Percentiles rank a stretch among this genome's conserved stretches.
phyloP scores from a whole-genome alignment of 805 yeast genomes.

The Pichia rugopelliculosa region DNA sequence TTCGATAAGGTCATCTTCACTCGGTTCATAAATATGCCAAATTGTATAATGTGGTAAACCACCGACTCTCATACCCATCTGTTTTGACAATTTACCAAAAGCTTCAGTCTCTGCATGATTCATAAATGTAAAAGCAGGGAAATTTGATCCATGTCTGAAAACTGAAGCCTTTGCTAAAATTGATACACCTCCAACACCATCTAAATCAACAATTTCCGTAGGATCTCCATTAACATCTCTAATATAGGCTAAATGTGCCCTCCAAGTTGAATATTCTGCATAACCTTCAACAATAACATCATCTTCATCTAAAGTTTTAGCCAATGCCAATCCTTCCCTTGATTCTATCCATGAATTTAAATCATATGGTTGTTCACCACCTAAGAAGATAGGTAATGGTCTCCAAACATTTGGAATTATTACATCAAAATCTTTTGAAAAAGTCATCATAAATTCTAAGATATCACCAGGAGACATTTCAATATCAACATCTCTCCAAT shows the following conservation, averaged over 20 bases:
- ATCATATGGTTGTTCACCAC: conserved; percentile 90
- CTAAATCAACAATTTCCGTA: conserved; percentile 59
- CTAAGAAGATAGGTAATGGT: conserved; percentile 87
- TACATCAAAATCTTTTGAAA: conserved; percentile 52
- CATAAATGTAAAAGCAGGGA: conserved; percentile 77
- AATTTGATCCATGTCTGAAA: conserved; percentile 72
- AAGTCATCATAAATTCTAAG: conserved; percentile 65
- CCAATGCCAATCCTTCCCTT: conserved; percentile 63
- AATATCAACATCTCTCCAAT: conserved; percentile 85
- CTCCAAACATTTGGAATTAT: conserved; percentile 93
- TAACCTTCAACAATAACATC: conserved; percentile 87
- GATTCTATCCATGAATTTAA: conserved; percentile 95
- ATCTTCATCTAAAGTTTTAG: conserved; percentile 59
- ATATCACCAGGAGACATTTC: conserved; percentile 77
- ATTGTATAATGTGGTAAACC: conserved; percentile 86
- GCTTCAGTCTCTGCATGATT: conserved; percentile 89
- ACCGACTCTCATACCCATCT: conserved; percentile 75
- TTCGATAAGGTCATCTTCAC: conserved; percentile 71
- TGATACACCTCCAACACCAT: conserved; percentile 86
- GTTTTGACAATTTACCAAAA: conserved; percentile 72
- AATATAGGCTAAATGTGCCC: conserved; percentile 72
- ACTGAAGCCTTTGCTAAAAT: conserved; percentile 67
- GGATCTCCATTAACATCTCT: conserved; percentile 56
- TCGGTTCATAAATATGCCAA: conserved; percentile 89
- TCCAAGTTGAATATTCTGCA: conserved; percentile 80